Evolutionary conservation across 164 flowering plant genomes (phyloP).

Genomic region (Magnolia changhungtana): DNA sequence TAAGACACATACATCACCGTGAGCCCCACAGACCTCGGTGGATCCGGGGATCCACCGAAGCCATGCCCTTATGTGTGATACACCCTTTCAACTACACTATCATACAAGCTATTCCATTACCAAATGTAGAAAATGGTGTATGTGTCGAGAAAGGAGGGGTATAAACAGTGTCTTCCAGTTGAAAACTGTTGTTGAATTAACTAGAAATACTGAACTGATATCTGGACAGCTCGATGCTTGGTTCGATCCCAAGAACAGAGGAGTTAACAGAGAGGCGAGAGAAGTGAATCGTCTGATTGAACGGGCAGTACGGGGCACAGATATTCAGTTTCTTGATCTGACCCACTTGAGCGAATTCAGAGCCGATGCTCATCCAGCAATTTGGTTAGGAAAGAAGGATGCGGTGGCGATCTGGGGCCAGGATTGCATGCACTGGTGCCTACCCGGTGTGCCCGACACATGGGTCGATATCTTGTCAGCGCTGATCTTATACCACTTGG

Average conservation of each 20-base stretch:
- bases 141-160: too few species aligned
- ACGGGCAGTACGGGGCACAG: constrained; percentile 48
- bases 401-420: constrained; percentile 95
- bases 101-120: too few species aligned
- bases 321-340: constrained; percentile 62
- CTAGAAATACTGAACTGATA: constrained; percentile 15
- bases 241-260: constrained; percentile 87
- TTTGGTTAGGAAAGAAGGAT: constrained; percentile 90
- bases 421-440: constrained; percentile 99
- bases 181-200: too few species aligned
- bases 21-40: too few species aligned
- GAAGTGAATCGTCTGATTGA: constrained; percentile 52
- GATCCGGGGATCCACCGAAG: too few species aligned
- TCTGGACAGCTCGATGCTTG: constrained; percentile 76
- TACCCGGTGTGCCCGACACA: constrained; percentile 94
- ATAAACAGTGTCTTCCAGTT: too few species aligned
- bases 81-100: too few species aligned
- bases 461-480: constrained; percentile 85
- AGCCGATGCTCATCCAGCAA: constrained; percentile 96
- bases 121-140: too few species aligned
- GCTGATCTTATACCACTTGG: constrained; percentile 35
- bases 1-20: too few species aligned
- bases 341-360: constrained; percentile 88
- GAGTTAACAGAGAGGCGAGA: constrained; percentile 90
- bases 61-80: too few species aligned